Base-by-base conservation (phyloP, 2,329 filamentous ascomycete species). In the Sarocladiaceae sp. region DNA sequence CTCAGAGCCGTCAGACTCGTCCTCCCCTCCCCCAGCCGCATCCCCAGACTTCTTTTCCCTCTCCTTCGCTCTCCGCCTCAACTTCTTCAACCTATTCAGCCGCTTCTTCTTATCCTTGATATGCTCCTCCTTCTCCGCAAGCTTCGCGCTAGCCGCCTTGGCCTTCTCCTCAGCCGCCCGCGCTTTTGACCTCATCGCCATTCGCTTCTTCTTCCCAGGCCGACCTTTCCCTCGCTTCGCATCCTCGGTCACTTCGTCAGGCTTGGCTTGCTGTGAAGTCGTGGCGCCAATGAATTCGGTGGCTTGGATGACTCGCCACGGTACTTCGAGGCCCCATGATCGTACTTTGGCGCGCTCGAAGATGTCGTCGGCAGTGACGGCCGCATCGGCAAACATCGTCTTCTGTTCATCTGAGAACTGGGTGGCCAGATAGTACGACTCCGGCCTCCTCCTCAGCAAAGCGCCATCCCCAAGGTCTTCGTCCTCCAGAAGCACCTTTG, bases 31-130 rank as follows among this genome's bases (percentile, higher is more conserved):
- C 15, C 42, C 50, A 16, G 50, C 53, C n/a, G n/a, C 34, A 21
- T 43, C 47, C 32, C 56, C 55, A 60, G 51, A n/a, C 53, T 78
- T 80, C 61, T 68, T 67, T 53, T 73, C 73, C 56, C 69, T 77
- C 50, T 72, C 75, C 61, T 82, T 82, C 33, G 71, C 68, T 53
- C 72, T 70, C 54, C 70, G 68, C 58, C 77, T 75, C 48, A 80
- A 52, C 64, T 82, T 81, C 65, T 76, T 80, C 52, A 73, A 58
- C 46, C 75, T 62, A 52, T 83, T 83, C 50, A 79, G 56, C 51
- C 76, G 67, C 62, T 79, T 79, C 62, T 73, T 73, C 64, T 81
- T 82, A 45, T 80, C 76, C 52, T 66, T 70, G 23, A 80, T 51
- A 40, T 73, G 70, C 51, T 78, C 71, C 54, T 79, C 76, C 59